A percentile compares a stretch with the other conserved stretches of the same genome.
These are phyloP conservation scores for Mrakia gelida DNA, from an alignment of 768 basidiomycete species.

Conservation along the genomic window DNA sequence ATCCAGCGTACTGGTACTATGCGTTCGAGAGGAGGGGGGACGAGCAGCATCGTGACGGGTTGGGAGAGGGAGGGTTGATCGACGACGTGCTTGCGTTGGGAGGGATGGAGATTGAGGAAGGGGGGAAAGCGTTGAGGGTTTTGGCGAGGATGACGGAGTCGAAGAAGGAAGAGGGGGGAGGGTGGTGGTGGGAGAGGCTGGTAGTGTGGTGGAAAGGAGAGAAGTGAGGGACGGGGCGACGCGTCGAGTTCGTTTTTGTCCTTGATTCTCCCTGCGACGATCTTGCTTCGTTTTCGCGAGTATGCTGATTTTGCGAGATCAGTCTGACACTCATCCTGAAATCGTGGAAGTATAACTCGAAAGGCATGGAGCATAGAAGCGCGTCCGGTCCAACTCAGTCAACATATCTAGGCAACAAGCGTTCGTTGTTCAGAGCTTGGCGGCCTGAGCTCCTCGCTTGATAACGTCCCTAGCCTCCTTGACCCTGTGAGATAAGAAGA, in stretches of 20 bases:
- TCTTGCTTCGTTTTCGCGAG: too few relatives aligned
- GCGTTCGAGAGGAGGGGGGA: background rate
- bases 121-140: background rate
- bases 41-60: background rate
- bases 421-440: constrained; percentile 17
- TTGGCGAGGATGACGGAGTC: background rate
- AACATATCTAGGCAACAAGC: background rate
- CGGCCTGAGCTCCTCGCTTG: constrained; percentile 16
- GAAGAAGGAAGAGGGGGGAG: background rate
- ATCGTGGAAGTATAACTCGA: background rate
- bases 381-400: background rate
- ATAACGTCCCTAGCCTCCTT: constrained; percentile 9
- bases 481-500: background rate
- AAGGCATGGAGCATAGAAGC: background rate
- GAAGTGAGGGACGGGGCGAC: too few relatives aligned
- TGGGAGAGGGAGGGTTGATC: background rate
- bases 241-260: background rate
- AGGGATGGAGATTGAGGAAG: background rate
- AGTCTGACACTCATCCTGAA: background rate
- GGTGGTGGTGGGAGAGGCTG: background rate
- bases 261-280: background rate
- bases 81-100: background rate
- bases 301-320: too few relatives aligned
- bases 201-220: background rate
- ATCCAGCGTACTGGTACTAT: background rate